These are phyloP conservation scores for Entoloma clypeatum DNA, from an alignment of 1,284 basidiomycete species.

Conservation along the genomic window DNA sequence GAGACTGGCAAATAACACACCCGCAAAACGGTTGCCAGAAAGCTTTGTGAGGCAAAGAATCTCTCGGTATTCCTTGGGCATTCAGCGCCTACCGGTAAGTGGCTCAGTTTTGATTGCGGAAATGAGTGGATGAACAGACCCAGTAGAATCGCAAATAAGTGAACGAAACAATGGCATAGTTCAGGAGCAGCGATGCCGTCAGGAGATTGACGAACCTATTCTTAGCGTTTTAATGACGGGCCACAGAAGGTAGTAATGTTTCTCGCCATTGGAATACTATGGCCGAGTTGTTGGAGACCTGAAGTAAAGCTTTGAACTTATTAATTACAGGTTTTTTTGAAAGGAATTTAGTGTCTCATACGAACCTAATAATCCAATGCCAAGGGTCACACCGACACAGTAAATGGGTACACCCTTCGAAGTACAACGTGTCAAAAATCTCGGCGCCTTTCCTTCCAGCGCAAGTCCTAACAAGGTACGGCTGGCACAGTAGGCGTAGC, in stretches of 20 bases:
- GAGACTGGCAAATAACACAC: constrained; percentile 26
- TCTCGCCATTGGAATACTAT: constrained; percentile 44
- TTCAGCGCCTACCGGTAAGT: constrained; percentile 45
- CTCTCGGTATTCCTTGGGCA: constrained; percentile 58
- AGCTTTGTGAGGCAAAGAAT: constrained; percentile 49
- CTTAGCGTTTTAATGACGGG: background rate
- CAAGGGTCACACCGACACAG: constrained; percentile 37
- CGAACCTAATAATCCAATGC: constrained; percentile 39
- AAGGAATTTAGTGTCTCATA: constrained; percentile 3
- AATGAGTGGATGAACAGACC: constrained; percentile 21
- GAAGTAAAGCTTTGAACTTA: constrained; percentile 37
- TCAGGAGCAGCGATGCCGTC: constrained; percentile 43
- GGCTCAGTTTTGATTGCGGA: background rate
- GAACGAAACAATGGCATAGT: constrained; percentile 44
- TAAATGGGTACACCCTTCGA: constrained; percentile 62
- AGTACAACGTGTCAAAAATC: constrained; percentile 51
- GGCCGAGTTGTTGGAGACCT: constrained; percentile 43
- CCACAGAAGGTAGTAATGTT: background rate
- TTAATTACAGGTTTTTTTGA: constrained; percentile 1
- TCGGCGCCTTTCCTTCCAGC: constrained; percentile 59
- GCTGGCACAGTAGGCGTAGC: constrained; percentile 73
- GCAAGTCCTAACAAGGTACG: constrained; percentile 74
- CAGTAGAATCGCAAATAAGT: constrained; percentile 44
- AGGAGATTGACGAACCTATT: constrained; percentile 44
- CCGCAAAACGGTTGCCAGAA: constrained; percentile 50